Evolutionary conservation across 805 yeast species (phyloP).

Genomic region (Candida caryicola): DNA sequence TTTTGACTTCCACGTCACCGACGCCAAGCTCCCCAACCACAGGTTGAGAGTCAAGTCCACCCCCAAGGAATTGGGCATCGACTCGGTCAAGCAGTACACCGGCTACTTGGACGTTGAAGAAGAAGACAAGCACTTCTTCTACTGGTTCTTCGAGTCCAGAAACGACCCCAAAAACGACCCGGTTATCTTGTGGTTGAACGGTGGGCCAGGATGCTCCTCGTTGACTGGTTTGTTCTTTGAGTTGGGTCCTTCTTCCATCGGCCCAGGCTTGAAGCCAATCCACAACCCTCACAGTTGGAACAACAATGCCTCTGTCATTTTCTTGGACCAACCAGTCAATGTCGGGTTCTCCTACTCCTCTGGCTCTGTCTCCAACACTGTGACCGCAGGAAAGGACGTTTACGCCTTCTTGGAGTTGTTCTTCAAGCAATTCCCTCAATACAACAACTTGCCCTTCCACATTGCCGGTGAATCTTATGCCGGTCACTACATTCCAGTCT

Average conservation of each 20-base stretch:
- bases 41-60: slow-evolving; percentile 56
- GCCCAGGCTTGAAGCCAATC: slow-evolving; percentile 62
- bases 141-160: slow-evolving; percentile 91
- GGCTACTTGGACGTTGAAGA: slow-evolving; percentile 82
- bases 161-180: slow-evolving; percentile 86
- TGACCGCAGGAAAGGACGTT: slow-evolving; percentile 85
- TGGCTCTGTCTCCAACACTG: slow-evolving; percentile 63
- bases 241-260: slow-evolving; percentile 82
- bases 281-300: slow-evolving; percentile 90
- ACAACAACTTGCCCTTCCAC: slow-evolving; percentile 61
- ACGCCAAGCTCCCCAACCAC: slow-evolving; percentile 44
- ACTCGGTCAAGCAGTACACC: slow-evolving; percentile 74
- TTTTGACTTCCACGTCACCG: slow-evolving; percentile 40
- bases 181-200: slow-evolving; percentile 85
- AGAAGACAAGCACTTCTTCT: slow-evolving; percentile 87
- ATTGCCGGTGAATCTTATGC: slow-evolving; percentile 94
- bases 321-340: slow-evolving; percentile 90
- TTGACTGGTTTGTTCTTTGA: slow-evolving; percentile 88
- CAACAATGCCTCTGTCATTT: slow-evolving; percentile 82
- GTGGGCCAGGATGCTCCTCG: slow-evolving; percentile 96
- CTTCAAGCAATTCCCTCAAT: slow-evolving; percentile 79
- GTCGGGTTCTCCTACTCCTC: slow-evolving; percentile 86
- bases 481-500: slow-evolving; percentile 90
- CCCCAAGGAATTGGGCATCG: slow-evolving; percentile 73
- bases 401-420: slow-evolving; percentile 80